Evolutionary conservation across 768 basidiomycete genomes (phyloP), one percentile per base, ranked within the genome.

Genomic region (Pholiota conissans): DNA sequence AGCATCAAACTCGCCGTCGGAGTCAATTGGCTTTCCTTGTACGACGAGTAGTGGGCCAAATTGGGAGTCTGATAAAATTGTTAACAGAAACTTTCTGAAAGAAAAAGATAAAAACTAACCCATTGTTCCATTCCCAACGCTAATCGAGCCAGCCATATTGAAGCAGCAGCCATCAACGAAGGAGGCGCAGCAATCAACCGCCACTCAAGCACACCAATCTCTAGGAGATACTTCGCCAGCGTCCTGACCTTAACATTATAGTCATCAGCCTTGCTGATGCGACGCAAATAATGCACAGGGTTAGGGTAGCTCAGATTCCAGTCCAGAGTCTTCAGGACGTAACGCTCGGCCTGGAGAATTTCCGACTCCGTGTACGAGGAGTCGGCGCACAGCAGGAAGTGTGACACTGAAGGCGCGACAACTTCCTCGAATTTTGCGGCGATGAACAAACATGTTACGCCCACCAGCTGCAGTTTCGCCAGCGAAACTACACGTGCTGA

Each of bases 401-500:
- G 91, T n/a, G 77, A 76, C 22, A 95, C 91, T 1, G 91, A 91
- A 2, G 97, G 96, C 2, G 94, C 86, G 52, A 94, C 84, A 59
- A 95, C 90, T 74, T 98, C 96, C 74, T 99, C 97, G 55, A 96
- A 94, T 73, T 99, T 99, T 28, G 94, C 85, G 0, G 97, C 86
- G 62, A 98, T 82, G 74, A 97, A 95, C 71, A 99, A 82, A 66
- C 93, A 93, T 1, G 95, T 91, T 42, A 97, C 82, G 46, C 97
- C 97, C 42, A 98, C 95, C 29, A 99, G 85, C 73, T 98, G 97
- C 24, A 98, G 87, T 72, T 97, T 97, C 67, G 89, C 86, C 49
- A 98, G 81, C 9, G 94, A 94, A 53, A 97, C 91, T 5, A 79
- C 76, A 3, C 95, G 90, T 10, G 84, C 79, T 0, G 86, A 87